Evolutionary conservation across 192 early-diverging fungal species (phyloP).

Genomic region (Coemansia sp.): DNA sequence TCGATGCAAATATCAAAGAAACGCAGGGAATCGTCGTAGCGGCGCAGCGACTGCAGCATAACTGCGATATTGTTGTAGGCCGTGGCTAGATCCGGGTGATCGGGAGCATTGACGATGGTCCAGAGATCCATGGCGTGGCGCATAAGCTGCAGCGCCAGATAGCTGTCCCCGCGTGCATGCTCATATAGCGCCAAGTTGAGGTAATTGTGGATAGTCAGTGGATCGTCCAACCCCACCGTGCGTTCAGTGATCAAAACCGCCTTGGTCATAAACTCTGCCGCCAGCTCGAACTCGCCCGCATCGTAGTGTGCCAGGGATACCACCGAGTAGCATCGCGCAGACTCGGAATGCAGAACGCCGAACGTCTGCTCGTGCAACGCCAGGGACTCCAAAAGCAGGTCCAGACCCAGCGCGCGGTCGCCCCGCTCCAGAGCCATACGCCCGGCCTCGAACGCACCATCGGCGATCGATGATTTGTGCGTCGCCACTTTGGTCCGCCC

Average conservation of each 20-base stretch:
- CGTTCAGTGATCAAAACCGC: conserved; percentile 88
- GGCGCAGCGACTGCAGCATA: conserved; percentile 73
- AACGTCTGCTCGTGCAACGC: conserved; percentile 92
- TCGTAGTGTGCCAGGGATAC: conserved; percentile 87
- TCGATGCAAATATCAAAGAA: conserved; percentile 76
- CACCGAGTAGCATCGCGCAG: conserved; percentile 80
- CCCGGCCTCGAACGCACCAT: conserved; percentile 90
- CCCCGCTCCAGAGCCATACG: conserved; percentile 76
- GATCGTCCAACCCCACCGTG: conserved; percentile 82
- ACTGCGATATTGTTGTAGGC: conserved; percentile 69
- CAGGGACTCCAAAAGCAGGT: conserved; percentile 82
- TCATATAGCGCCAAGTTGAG: conserved; percentile 92
- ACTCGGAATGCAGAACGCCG: conserved; percentile 90
- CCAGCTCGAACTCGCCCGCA: conserved; percentile 68
- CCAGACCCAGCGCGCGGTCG: conserved; percentile 77
- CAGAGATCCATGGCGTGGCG: conserved; percentile 82
- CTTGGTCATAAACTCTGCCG: conserved; percentile 65
- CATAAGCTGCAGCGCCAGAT: conserved; percentile 73
- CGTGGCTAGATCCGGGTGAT: conserved; percentile 87
- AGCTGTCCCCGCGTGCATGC: conserved; percentile 72
- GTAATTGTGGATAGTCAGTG: conserved; percentile 89
- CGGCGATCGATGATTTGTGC: conserved; percentile 73
- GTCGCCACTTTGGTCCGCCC: conserved; percentile 40
- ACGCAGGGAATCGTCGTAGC: conserved; percentile 60
- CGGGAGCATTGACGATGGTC: conserved; percentile 74